Evolutionary conservation across 345 rosid genomes (phyloP), one percentile per base, ranked within the genome.

Genomic region (Clarkia xantiana): DNA sequence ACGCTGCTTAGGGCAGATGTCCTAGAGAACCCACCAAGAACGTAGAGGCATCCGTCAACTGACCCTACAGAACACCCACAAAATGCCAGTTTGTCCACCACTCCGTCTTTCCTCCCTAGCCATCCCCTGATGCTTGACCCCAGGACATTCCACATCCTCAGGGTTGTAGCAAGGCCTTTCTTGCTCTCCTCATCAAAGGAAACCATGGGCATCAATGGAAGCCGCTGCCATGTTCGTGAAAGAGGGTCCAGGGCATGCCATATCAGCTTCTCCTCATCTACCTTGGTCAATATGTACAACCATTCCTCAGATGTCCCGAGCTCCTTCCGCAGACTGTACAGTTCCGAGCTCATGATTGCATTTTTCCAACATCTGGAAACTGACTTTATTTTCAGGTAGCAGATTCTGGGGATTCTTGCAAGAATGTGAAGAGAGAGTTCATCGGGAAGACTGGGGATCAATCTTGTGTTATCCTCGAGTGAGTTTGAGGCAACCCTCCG

Each of bases 191-290:
- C 88, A 57, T 77, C 86, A 38, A 56, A 64, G 18, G 67, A 63
- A 62, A 67, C 57, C 52, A 62, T 66, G 2, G 95, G 94, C 74
- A 85, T 72, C 11, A 70, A 71, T 42, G 94, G 97, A 71, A 85
- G 59, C 48, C 84, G 77, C 68, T 73, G 90, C 95, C 97, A 90
- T 71, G 49, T 90, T 34, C 63, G 67, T 0, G 79, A 71, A 14
- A 79, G 52, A 41, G 95, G 97, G 56, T 90, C 97, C 65, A 90
- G 64, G 58, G 85, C 95, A 59, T 80, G 67, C 97, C 95, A 90
- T 42, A 70, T 58, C 48, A 77, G 80, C 62, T 63, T 90, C 14
- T 70, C 85, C 18, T 79, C 82, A 47, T 74, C 84, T 38, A 72
- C 70, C 62, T 85, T 85, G 10, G 85, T 85, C 54, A 90, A 62